Percentiles rank a stretch among this genome's conserved stretches.
Conservation (phyloP, 768 basidiomycete species). For the Filobasidium floriforme region DNA sequence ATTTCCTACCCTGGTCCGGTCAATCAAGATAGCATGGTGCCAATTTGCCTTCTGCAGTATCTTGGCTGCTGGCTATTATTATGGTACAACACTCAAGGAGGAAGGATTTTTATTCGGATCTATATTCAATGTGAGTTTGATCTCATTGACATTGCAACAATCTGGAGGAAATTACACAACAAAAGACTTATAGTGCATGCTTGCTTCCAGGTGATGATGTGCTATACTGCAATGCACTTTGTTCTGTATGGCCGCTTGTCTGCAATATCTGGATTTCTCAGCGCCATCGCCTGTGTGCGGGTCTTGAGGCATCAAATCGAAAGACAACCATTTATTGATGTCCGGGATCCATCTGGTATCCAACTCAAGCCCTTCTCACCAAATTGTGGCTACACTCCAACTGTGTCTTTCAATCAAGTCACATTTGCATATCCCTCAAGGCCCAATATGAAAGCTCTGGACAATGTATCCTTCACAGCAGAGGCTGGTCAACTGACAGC, state of each 20-base stretch:
- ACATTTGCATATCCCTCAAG: conserved; percentile 42
- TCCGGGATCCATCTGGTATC: conserved; percentile 25
- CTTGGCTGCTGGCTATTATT: not conserved
- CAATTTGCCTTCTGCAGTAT: no score
- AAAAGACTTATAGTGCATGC: no score
- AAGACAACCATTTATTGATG: conserved; percentile 35
- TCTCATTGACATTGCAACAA: no score
- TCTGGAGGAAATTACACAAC: no score
- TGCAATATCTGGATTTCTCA: conserved; percentile 28
- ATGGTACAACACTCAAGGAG: conserved; percentile 19
- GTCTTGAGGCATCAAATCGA: conserved; percentile 36
- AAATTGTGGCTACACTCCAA: not conserved
- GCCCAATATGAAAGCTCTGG: conserved; percentile 30
- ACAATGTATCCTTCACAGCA: conserved; percentile 32
- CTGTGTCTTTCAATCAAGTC: conserved; percentile 29
- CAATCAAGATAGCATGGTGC: conserved; percentile 26
- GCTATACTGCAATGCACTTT: conserved; percentile 15
- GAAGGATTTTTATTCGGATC: conserved; percentile 24
- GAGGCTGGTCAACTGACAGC: conserved; percentile 39
- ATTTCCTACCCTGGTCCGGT: conserved; percentile 28
- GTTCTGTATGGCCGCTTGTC: conserved; percentile 29
- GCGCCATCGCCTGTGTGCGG: conserved; percentile 27
- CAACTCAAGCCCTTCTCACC: not conserved
- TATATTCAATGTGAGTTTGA: conserved; percentile 19
- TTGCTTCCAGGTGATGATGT: conserved; percentile 23